Percentiles rank a stretch among this genome's conserved stretches.
Evolutionary conservation across 371 early-diverging fungal species (phyloP).

Genomic region (Mucor velutinosus): DNA sequence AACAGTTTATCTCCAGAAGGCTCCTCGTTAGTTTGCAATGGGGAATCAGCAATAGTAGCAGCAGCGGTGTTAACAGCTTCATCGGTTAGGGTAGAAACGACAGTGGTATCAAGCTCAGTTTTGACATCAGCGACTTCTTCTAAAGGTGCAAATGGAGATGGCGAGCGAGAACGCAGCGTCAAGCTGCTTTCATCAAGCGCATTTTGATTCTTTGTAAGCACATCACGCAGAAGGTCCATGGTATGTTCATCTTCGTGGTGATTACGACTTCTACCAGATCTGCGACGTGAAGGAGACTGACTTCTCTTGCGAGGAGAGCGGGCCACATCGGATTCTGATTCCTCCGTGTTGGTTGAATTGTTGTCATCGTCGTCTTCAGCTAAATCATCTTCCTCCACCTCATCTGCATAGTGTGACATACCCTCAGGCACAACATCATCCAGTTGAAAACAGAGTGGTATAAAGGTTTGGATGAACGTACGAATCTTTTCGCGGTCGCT

Average conservation of each 20-base stretch:
- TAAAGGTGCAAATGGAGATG: not conserved
- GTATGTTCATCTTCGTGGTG: conserved; percentile 45
- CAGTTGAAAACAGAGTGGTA: conserved; percentile 73
- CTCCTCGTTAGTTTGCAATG: conserved; percentile 12
- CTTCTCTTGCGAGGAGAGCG: conserved; percentile 37
- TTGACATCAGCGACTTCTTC: conserved; percentile 9
- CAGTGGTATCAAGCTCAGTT: not conserved
- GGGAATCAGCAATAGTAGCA: not conserved
- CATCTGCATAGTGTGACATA: conserved; percentile 26
- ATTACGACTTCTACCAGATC: conserved; percentile 29
- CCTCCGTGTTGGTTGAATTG: conserved; percentile 39
- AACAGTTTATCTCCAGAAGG: conserved; percentile 24
- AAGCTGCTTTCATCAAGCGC: conserved; percentile 16
- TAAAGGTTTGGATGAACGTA: conserved; percentile 75
- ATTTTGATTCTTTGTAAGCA: conserved; percentile 38
- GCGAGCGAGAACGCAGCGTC: not conserved
- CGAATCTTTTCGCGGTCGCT: conserved; percentile 73
- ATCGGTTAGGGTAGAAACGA: not conserved
- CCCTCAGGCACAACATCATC: conserved; percentile 45
- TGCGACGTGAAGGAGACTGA: conserved; percentile 26
- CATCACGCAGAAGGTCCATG: conserved; percentile 44
- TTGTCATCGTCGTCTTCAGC: conserved; percentile 43
- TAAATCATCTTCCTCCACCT: conserved; percentile 40
- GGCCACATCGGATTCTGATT: conserved; percentile 37
- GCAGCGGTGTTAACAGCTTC: not conserved